Evolutionary conservation across 108 stramenopile species (phyloP), one percentile per base, ranked within the genome.

Genomic region (Hondaea fermentalgiana): DNA sequence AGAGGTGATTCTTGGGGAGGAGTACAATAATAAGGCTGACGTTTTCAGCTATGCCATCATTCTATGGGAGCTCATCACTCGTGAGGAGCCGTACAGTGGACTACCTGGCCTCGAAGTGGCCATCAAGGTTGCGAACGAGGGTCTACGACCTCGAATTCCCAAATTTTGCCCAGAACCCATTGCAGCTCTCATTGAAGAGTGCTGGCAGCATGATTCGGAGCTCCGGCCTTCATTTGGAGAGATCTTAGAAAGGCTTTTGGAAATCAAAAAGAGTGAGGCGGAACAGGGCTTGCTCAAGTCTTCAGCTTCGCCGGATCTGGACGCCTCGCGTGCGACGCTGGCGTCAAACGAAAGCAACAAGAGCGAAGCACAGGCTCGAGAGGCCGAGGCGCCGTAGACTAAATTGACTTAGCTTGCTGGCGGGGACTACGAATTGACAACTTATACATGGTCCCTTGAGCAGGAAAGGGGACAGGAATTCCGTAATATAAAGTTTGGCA

Each of bases 21-120:
- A 29, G 14, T 83, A 60, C 89, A 87, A 76, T 35, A 47, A 60
- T 42, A 89, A 87, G 45, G 83, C 76, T 25, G 89, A 89, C 83
- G 89, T 89, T 14, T 89, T 87, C 28, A 87, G 76, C 58, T 89
- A 49, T 57, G 90, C 72, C 5, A 90, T 71, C 44, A 87, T 90
- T 23, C 88, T 90, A 5, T 47, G 71, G 58, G 55, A 72, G 44
- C 87, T 59, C 71, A 44, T 60, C 49, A 64, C 57, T 6, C 72
- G 90, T 44, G 49, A 76, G 45, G 89, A 53, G 28, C 76, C 76
- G 45, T 44, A 58, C 44, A 23, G 23, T 55, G 55, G 89, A 29
- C 72, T 72, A 16, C 83, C 83, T 87, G 51, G 89, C 29, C 72
- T 43, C 44, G 57, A 83, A 14, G 76, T 87, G 14, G 69, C 76